Evolutionary conservation across 1,284 basidiomycete species (phyloP), one percentile per base, ranked within the genome.

Genomic region (Puccinia triticina): DNA sequence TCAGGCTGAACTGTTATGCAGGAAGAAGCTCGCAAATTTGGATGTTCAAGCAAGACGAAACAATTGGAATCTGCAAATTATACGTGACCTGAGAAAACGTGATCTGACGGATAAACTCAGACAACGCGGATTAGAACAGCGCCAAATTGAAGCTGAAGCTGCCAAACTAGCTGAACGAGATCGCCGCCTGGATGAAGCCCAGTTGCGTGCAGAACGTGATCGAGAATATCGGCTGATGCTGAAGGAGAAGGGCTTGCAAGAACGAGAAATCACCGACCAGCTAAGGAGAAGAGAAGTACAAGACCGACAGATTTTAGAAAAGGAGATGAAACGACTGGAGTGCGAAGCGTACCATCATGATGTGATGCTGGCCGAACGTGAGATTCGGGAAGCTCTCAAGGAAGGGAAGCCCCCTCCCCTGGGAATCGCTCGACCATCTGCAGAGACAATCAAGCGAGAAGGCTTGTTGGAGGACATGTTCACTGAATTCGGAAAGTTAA

Each of bases 231-330:
- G 57, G 12, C 57, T 37, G 34, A 53, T 55, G 37, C n/a, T 82
- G 43, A 82, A 74, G 37, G 72, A 74, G n/a, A 82, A 82, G 43
- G 79, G 79, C 37, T 50, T 82, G n/a, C 71, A 74, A 64, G 79
- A 82, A 26, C 55, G 79, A 53, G 79, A 82, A 43, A 75, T 82
- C 64, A n/a, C 43, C 21, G 79, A 82, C 21, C 79, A 75, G 18
- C 21, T 74, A 29, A 71, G 59, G 53, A 16, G 72, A 46, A 64
- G 79, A 67, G 72, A 82, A 82, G 79, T 50, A 67, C 67, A 21
- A 8, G 79, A 82, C 64, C 57, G 79, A 11, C 57, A 75, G 64
- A 8, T 75, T 53, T 67, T 82, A 32, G 71, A 48, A 26, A 50
- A 26, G 11, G 79, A 74, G 40, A n/a, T 82, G 11, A 26, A 34